phyloP scores from a whole-genome alignment of 106 monocot genomes.

The Phalaenopsis equestris region DNA sequence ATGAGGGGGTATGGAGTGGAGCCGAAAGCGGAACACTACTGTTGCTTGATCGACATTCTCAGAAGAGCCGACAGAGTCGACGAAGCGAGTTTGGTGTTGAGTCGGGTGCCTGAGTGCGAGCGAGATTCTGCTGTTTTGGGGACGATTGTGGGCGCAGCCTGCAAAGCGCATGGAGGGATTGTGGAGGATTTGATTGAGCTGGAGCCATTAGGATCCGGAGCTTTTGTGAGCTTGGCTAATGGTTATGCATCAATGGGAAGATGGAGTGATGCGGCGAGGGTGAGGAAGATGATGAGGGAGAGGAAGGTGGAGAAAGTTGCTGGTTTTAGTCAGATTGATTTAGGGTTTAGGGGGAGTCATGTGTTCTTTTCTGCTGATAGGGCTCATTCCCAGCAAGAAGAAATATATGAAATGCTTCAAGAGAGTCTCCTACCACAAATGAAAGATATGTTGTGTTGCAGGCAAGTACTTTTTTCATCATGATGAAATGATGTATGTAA shows the following conservation, averaged over 20 bases:
- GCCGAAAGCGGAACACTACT: constrained; percentile 28
- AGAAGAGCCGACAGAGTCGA: constrained; percentile 22
- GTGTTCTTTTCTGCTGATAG: constrained; percentile 29
- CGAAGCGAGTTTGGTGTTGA: constrained; percentile 22
- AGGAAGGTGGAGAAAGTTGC: constrained; percentile 34
- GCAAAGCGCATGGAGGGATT: constrained; percentile 14
- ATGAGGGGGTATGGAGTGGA: constrained; percentile 8
- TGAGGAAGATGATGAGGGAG: constrained; percentile 40
- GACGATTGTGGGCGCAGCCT: constrained; percentile 27
- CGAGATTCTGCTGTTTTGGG: constrained; percentile 21
- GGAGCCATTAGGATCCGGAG: constrained; percentile 13
- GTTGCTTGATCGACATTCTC: constrained; percentile 27
- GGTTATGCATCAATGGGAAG: constrained; percentile 22
- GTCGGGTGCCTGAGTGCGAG: constrained; percentile 7
- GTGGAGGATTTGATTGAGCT: constrained; percentile 31
- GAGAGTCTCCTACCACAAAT: constrained; percentile 38
- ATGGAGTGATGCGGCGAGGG: constrained; percentile 23
- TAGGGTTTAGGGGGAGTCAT: constrained; percentile 21
- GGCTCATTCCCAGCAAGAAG: constrained; percentile 14
- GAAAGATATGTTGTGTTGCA: constrained; percentile 2
- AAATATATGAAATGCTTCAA: constrained; percentile 35
- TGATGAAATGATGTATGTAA: too few relatives aligned
- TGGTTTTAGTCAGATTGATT: constrained; percentile 32
- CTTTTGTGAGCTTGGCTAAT: constrained; percentile 24
- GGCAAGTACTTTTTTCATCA: too few relatives aligned